phyloP scores from a whole-genome alignment of 164 flowering plant genomes.

The Macadamia tetraphylla region DNA sequence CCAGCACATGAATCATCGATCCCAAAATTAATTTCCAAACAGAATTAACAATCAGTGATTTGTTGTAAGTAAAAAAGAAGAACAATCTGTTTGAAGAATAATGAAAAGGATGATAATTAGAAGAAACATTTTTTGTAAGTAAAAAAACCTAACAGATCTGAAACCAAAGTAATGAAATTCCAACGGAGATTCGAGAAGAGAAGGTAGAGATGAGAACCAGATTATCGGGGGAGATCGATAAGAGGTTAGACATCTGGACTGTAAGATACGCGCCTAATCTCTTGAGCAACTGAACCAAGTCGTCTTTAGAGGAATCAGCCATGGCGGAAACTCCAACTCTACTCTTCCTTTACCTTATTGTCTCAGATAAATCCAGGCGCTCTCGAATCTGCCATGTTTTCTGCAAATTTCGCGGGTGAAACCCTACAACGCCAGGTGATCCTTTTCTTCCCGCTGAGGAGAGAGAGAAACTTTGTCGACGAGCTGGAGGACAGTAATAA shows the following conservation, averaged over 20 bases:
- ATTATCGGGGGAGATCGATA: constrained; percentile 36
- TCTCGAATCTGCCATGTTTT: neutral
- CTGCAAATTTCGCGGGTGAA: constrained; percentile 5
- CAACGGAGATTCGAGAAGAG: neutral
- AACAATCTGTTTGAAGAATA: neutral
- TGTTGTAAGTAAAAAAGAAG: neutral
- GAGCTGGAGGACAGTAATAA: neutral
- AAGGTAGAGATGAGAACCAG: constrained; percentile 32
- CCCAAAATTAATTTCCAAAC: neutral
- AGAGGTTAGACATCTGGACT: constrained; percentile 63
- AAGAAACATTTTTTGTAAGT: too few relatives aligned
- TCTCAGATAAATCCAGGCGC: neutral
- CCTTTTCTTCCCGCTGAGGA: neutral
- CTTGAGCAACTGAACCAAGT: constrained; percentile 63
- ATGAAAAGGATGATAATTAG: neutral
- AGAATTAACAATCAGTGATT: neutral
- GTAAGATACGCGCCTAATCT: constrained; percentile 64
- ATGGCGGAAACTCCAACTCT: constrained; percentile 20
- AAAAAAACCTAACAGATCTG: neutral
- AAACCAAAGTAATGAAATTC: neutral
- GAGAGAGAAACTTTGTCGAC: constrained; percentile 7
- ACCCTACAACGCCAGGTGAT: neutral
- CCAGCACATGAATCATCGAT: neutral
- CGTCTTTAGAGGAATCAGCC: constrained; percentile 74
- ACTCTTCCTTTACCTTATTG: neutral